Percentiles rank a stretch among this genome's conserved stretches.
phyloP scores from a whole-genome alignment of 371 early-diverging fungal species.

The Saksenaea vasiformis region DNA sequence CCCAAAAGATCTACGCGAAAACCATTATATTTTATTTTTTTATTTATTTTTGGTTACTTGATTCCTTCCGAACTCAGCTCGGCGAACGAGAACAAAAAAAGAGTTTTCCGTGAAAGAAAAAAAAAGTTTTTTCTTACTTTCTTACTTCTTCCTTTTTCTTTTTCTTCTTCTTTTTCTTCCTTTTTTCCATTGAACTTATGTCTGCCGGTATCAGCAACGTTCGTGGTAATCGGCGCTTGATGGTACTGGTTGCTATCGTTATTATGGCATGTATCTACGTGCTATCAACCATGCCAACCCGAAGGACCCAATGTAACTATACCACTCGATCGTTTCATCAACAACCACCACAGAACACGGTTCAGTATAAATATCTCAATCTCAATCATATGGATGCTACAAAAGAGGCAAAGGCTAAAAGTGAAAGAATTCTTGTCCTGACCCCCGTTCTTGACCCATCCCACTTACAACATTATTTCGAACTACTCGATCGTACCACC shows the following conservation, averaged over 20 bases:
- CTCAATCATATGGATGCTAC: conserved; percentile 24
- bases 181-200: not conserved
- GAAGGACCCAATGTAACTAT: conserved; percentile 9
- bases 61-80: not conserved
- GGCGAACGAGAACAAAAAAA: conserved; percentile 7
- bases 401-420: conserved; percentile 1
- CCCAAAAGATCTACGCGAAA: not conserved
- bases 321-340: not conserved
- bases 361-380: conserved; percentile 12
- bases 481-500: conserved; percentile 35
- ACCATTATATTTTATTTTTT: not conserved
- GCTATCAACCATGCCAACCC: conserved; percentile 9
- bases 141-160: conserved; percentile 10
- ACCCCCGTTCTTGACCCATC: conserved; percentile 37
- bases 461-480: conserved; percentile 47
- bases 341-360: not conserved
- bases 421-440: conserved; percentile 31
- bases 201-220: conserved; percentile 8
- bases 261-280: conserved; percentile 4
- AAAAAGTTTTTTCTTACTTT: conserved; percentile 3
- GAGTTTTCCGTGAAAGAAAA: not conserved
- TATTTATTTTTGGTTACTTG: not conserved
- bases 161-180: not conserved
- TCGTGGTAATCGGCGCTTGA: conserved; percentile 18
- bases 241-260: conserved; percentile 7